phyloP scores from a whole-genome alignment of 164 flowering plant genomes.

The Sextonia rubra region DNA sequence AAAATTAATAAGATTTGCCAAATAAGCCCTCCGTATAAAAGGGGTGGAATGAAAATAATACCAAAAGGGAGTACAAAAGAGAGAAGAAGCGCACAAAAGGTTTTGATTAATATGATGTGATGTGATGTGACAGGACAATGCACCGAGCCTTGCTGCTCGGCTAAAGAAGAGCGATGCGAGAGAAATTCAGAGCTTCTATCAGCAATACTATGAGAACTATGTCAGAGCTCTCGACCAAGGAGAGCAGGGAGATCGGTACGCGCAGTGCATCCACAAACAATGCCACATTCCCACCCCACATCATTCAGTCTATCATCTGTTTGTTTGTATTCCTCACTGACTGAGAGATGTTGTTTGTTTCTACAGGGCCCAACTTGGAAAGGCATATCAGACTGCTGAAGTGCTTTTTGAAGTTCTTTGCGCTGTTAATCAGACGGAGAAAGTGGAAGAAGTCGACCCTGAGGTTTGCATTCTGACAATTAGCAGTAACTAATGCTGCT shows the following conservation, averaged over 20 bases:
- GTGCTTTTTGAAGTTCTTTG: constrained; percentile 98
- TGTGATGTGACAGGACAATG: constrained; percentile 61
- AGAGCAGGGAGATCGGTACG: constrained; percentile 91
- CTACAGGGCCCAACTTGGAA: constrained; percentile 80
- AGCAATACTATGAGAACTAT: constrained; percentile 84
- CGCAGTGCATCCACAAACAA: no score
- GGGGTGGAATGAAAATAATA: no score
- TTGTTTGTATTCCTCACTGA: not conserved
- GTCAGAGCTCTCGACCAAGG: constrained; percentile 84
- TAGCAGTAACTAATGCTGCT: not conserved
- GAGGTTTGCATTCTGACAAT: constrained; percentile 49
- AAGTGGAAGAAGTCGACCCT: constrained; percentile 95
- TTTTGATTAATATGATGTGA: no score
- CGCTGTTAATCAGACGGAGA: constrained; percentile 90
- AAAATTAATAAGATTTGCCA: no score
- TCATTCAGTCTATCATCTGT: no score
- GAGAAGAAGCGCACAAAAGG: no score
- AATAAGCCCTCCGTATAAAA: no score
- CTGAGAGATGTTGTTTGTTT: not conserved
- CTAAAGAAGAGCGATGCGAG: constrained; percentile 93
- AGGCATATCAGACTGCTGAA: constrained; percentile 96
- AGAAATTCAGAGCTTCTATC: constrained; percentile 84
- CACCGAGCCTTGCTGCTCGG: constrained; percentile 75
- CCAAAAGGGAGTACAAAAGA: no score
- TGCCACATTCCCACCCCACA: no score